These are phyloP conservation scores for Flaveria robusta DNA, from an alignment of 129 eudicot genomes.

Conservation along the genomic window DNA sequence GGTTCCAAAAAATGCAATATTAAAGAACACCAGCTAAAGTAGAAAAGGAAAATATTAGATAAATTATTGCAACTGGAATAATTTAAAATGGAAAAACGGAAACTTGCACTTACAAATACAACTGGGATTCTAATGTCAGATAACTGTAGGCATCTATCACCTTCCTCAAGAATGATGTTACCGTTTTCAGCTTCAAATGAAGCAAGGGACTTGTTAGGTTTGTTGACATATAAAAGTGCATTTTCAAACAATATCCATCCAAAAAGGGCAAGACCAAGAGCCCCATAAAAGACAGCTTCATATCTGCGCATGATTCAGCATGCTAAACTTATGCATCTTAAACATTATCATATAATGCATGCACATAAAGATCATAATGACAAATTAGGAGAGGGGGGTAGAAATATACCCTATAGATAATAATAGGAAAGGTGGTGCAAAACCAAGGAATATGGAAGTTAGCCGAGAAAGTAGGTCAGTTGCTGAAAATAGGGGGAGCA, in stretches of 20 bases:
- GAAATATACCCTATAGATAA: slow-evolving; percentile 82
- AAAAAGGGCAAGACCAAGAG: slow-evolving; percentile 85
- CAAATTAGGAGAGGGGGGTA: neutral
- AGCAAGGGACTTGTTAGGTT: slow-evolving; percentile 40
- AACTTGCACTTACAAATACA: slow-evolving; percentile 68
- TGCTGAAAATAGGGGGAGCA: slow-evolving; percentile 86
- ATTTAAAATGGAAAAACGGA: neutral
- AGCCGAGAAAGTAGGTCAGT: slow-evolving; percentile 80
- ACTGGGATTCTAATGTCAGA: slow-evolving; percentile 84
- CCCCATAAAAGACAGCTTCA: slow-evolving; percentile 92
- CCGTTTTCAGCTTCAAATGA: slow-evolving; percentile 47
- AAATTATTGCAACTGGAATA: slow-evolving; percentile 11
- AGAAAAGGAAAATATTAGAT: slow-evolving; percentile 17
- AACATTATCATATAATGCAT: neutral
- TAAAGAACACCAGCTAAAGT: slow-evolving; percentile 84
- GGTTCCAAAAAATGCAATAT: slow-evolving; percentile 95
- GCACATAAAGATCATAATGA: neutral
- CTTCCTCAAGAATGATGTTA: slow-evolving; percentile 47
- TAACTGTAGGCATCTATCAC: slow-evolving; percentile 62
- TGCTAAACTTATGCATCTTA: neutral
- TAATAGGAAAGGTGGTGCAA: slow-evolving; percentile 92
- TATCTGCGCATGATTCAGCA: slow-evolving; percentile 51
- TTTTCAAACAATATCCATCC: slow-evolving; percentile 94
- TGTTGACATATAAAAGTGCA: slow-evolving; percentile 51
- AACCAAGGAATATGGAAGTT: slow-evolving; percentile 86